These are phyloP conservation scores for Agrocybe chaxingu DNA, from an alignment of 768 basidiomycete genomes.

Conservation along the genomic window DNA sequence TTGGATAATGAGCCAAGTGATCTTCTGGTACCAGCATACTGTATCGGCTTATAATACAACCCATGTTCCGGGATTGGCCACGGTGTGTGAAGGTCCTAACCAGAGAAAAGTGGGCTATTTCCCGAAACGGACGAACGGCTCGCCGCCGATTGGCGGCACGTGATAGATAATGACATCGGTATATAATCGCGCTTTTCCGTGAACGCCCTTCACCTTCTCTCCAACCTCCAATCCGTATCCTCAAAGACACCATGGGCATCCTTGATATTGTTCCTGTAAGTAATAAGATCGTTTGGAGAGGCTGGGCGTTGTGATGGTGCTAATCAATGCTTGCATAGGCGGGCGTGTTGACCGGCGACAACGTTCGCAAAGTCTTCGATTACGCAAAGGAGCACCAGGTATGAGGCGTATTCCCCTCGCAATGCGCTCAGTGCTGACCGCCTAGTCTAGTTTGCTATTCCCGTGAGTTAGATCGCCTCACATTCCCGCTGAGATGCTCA, in stretches of 20 bases:
- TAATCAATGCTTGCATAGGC: constrained; percentile 43
- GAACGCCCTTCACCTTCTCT: background rate
- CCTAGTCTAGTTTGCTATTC: constrained; percentile 70
- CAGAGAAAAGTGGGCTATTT: too few relatives aligned
- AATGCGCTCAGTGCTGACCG: constrained; percentile 1
- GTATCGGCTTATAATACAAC: too few relatives aligned
- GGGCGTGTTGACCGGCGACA: constrained; percentile 93
- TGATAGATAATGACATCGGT: too few relatives aligned
- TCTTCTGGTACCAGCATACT: too few relatives aligned
- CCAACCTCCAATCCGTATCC: background rate
- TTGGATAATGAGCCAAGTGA: too few relatives aligned
- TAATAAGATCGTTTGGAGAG: constrained; percentile 2
- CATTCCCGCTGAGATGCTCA: constrained; percentile 5
- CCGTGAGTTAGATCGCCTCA: constrained; percentile 47
- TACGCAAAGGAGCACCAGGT: constrained; percentile 90
- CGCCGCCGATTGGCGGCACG: too few relatives aligned
- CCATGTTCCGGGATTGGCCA: too few relatives aligned
- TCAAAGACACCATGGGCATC: constrained; percentile 56
- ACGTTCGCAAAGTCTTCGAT: constrained; percentile 93
- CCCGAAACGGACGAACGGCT: too few relatives aligned
- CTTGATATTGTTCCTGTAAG: constrained; percentile 84
- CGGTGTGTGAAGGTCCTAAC: too few relatives aligned
- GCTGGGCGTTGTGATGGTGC: too few relatives aligned
- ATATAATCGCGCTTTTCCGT: constrained; percentile 1
- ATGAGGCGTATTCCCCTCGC: constrained; percentile 4